Conservation (phyloP, 208 protist genomes). For the Entamoeba dispar region DNA sequence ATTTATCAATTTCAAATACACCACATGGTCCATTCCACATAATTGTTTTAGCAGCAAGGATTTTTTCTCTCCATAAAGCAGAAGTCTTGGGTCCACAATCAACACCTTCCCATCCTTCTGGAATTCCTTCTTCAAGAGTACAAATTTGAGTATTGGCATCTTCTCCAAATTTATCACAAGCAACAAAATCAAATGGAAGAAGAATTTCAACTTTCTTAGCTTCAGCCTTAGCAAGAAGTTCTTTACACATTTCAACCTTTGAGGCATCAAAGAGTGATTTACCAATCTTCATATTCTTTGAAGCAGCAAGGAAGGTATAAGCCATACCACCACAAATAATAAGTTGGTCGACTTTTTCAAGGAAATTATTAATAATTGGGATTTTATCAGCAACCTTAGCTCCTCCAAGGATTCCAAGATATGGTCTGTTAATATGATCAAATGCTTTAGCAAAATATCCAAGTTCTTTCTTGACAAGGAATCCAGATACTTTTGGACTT, state of each 20-base stretch:
- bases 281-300: constrained; percentile 51
- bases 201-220: constrained; percentile 73
- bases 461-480: constrained; percentile 92
- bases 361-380: constrained; percentile 85
- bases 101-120: constrained; percentile 62
- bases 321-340: constrained; percentile 64
- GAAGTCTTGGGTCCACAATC: constrained; percentile 73
- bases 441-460: constrained; percentile 76
- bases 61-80: constrained; percentile 39
- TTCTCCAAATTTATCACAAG: constrained; percentile 60
- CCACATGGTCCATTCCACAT: constrained; percentile 40
- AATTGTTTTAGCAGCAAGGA: constrained; percentile 15
- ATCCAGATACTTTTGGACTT: constrained; percentile 62
- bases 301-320: constrained; percentile 16
- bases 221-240: constrained; percentile 71
- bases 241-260: constrained; percentile 34
- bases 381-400: constrained; percentile 96
- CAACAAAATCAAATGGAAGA: constrained; percentile 82
- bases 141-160: constrained; percentile 31
- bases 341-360: constrained; percentile 83
- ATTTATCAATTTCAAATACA: constrained; percentile 84
- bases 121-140: constrained; percentile 40
- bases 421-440: constrained; percentile 46
- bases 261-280: constrained; percentile 70
- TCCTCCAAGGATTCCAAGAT: constrained; percentile 84